phyloP scores from a whole-genome alignment of 352 stramenopile genomes.

The Elongisporangium undulatum region DNA sequence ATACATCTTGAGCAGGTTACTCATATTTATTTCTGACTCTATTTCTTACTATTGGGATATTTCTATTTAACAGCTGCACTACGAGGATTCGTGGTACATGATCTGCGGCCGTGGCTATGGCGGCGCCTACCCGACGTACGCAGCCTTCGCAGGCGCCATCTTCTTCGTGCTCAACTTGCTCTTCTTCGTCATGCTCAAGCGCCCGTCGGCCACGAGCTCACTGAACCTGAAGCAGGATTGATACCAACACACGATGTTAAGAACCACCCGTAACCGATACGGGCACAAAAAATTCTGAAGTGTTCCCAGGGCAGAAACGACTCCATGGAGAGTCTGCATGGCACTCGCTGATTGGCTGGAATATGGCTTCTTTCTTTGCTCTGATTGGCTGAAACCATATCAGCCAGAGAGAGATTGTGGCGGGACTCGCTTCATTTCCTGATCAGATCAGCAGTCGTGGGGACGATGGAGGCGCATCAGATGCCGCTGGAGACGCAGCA shows the following conservation, averaged over 20 bases:
- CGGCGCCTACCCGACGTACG: conserved; percentile 43
- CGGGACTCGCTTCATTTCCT: not conserved
- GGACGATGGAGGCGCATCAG: conserved; percentile 55
- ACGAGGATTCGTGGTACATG: conserved; percentile 78
- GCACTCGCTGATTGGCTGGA: conserved; percentile 29
- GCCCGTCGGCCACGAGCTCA: conserved; percentile 19
- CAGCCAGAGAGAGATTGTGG: not conserved
- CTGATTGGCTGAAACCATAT: conserved; percentile 5
- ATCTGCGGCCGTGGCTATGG: conserved; percentile 73
- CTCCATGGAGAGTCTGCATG: conserved; percentile 14
- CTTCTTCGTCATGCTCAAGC: conserved; percentile 72
- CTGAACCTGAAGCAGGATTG: not conserved
- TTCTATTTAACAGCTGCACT: not conserved
- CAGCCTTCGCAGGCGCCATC: conserved; percentile 35
- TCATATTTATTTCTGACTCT: not conserved
- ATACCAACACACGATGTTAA: not conserved
- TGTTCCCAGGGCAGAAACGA: conserved; percentile 9
- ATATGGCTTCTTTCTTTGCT: conserved; percentile 4
- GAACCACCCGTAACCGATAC: no score
- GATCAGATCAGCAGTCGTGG: conserved; percentile 1
- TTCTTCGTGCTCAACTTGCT: conserved; percentile 50
- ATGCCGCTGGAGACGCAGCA: conserved; percentile 85
- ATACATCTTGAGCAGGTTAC: not conserved
- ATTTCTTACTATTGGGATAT: not conserved
- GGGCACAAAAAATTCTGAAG: not conserved